Evolutionary conservation across 2,329 filamentous ascomycete species (phyloP).

Genomic region (Fusarium chlamydosporum): DNA sequence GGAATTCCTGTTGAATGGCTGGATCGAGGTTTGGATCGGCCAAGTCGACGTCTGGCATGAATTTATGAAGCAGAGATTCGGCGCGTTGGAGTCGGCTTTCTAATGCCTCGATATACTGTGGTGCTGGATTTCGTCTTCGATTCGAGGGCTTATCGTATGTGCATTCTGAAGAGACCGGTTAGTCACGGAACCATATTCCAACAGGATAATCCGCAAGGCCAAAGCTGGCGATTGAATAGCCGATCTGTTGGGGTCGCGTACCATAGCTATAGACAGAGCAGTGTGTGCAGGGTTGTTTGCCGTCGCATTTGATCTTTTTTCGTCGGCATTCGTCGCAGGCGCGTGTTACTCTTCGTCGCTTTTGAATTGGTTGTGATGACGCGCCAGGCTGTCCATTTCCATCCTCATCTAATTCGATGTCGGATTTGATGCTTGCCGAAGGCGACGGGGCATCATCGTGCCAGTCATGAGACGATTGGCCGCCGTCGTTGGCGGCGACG

Average conservation of each 20-base stretch:
- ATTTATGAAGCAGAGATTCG: slow-evolving; percentile 81
- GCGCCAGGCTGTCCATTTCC: slow-evolving; percentile 52
- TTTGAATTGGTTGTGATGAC: slow-evolving; percentile 75
- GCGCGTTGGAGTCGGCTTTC: slow-evolving; percentile 87
- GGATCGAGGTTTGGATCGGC: slow-evolving; percentile 87
- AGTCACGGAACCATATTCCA: slow-evolving; percentile 29
- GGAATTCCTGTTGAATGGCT: slow-evolving; percentile 78
- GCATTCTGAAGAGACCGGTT: slow-evolving; percentile 73
- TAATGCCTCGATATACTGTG: slow-evolving; percentile 92
- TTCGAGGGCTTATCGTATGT: slow-evolving; percentile 97
- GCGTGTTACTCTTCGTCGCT: slow-evolving; percentile 81
- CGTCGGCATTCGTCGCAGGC: slow-evolving; percentile 86
- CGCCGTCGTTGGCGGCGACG: slow-evolving; percentile 62
- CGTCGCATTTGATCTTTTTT: slow-evolving; percentile 91
- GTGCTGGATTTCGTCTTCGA: slow-evolving; percentile 87
- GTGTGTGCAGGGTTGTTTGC: slow-evolving; percentile 91
- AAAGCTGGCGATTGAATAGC: slow-evolving; percentile 12
- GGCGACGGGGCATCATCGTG: slow-evolving; percentile 57
- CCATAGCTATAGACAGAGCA: slow-evolving; percentile 99
- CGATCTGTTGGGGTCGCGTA: slow-evolving; percentile 59
- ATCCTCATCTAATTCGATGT: slow-evolving; percentile 60
- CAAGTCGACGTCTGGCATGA: slow-evolving; percentile 87
- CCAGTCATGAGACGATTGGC: slow-evolving; percentile 56
- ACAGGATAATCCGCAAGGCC: slow-evolving; percentile 3
- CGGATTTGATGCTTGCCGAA: slow-evolving; percentile 61